Evolutionary conservation across 129 eudicot species (phyloP).

Genomic region (Arctium lappa): DNA sequence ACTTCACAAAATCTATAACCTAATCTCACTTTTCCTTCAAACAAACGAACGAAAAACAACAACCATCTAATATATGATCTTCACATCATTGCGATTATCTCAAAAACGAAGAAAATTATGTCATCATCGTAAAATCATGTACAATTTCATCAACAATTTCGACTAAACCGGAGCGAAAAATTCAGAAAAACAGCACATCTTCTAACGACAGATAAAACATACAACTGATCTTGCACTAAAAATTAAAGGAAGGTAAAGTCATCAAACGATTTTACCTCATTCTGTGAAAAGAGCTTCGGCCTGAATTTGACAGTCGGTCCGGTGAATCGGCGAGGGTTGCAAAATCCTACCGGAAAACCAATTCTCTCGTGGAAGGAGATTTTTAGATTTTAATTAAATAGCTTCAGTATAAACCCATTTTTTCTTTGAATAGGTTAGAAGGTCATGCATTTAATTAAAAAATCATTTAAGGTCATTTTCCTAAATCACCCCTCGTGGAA

Average conservation of each 20-base stretch:
- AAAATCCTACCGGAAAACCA: conserved; percentile 13
- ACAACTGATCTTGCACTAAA: neutral
- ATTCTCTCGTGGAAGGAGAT: neutral
- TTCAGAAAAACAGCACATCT: neutral
- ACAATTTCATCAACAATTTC: conserved; percentile 2
- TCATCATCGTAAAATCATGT: neutral
- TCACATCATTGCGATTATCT: neutral
- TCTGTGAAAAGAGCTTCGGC: neutral
- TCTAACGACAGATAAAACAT: neutral
- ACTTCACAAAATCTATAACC: neutral
- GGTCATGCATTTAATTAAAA: too few relatives aligned
- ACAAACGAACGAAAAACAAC: neutral
- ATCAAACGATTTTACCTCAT: conserved; percentile 14
- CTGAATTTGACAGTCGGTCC: conserved; percentile 4
- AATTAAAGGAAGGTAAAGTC: neutral
- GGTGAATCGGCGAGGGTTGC: conserved; percentile 5
- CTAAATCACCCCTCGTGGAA: neutral
- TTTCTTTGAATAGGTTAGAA: too few relatives aligned
- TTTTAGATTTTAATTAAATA: too few relatives aligned
- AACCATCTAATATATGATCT: neutral
- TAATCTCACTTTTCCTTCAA: conserved; percentile 4
- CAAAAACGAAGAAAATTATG: neutral
- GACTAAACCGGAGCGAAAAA: neutral
- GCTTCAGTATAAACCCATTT: too few relatives aligned
- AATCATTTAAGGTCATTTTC: too few relatives aligned